Conservation (phyloP, 2,329 filamentous ascomycete species). For the Gaeumannomyces sp. region DNA sequence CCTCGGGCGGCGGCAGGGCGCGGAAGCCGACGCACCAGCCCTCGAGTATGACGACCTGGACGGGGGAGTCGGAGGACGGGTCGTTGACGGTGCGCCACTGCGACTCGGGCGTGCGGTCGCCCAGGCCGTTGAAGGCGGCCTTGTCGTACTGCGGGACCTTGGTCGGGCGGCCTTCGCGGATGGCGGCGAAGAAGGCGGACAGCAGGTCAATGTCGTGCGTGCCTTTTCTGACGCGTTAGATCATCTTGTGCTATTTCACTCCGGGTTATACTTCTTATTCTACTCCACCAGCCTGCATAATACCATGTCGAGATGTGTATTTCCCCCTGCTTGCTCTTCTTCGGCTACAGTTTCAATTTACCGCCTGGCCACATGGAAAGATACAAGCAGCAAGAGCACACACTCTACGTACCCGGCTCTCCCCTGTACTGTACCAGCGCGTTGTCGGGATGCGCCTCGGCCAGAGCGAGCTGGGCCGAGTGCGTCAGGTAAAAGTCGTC, state of each 20-base stretch:
- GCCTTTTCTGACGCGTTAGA: conserved; percentile 14
- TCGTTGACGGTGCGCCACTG: conserved; percentile 55
- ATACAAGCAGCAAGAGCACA: too few species aligned
- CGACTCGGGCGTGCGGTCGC: conserved; percentile 61
- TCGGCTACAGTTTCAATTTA: too few species aligned
- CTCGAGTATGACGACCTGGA: conserved; percentile 71
- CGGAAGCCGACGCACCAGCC: conserved; percentile 90
- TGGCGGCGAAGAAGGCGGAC: conserved; percentile 51
- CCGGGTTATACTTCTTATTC: too few species aligned
- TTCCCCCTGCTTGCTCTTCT: too few species aligned
- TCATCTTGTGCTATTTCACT: too few species aligned
- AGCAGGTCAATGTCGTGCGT: conserved; percentile 71
- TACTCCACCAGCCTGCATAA: too few species aligned
- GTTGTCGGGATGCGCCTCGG: conserved; percentile 61
- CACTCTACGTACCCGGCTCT: conserved; percentile 56
- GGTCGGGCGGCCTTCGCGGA: conserved; percentile 47
- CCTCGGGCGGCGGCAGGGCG: conserved; percentile 43
- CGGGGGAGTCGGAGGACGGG: conserved; percentile 30
- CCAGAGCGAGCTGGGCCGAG: conserved; percentile 58
- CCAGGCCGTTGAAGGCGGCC: conserved; percentile 65
- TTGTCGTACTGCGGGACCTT: conserved; percentile 77
- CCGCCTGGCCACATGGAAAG: too few species aligned
- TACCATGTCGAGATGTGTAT: too few species aligned
- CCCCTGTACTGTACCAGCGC: conserved; percentile 74
- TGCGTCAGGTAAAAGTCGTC: conserved; percentile 86